Evolutionary conservation across 257 asterid species (phyloP).

Genomic region (Fraxinus anomala): DNA sequence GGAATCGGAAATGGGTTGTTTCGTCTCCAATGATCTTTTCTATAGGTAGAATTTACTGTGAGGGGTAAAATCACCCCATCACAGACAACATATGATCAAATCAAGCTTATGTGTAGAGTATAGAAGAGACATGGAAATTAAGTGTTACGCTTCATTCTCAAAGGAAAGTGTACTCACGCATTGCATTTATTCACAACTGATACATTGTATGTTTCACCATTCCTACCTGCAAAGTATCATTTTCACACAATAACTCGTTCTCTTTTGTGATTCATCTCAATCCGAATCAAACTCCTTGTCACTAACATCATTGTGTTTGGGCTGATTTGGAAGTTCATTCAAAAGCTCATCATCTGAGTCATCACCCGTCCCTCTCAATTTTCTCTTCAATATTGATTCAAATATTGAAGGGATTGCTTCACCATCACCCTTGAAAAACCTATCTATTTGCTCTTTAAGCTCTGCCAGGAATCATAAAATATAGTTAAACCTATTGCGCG

Average conservation of each 20-base stretch:
- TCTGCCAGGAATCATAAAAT: not conserved
- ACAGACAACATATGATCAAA: not conserved
- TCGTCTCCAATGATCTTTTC: not conserved
- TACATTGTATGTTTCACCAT: not conserved
- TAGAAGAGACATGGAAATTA: not conserved
- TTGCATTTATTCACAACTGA: not conserved
- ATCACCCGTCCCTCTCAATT: constrained; percentile 32
- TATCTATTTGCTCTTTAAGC: constrained; percentile 29
- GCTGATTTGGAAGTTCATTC: constrained; percentile 25
- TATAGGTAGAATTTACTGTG: too few species aligned
- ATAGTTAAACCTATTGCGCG: not conserved
- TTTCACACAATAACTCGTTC: not conserved
- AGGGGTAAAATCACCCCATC: not conserved
- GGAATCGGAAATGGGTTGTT: not conserved
- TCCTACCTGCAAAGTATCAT: not conserved
- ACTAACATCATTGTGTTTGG: constrained; percentile 2
- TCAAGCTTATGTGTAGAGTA: not conserved
- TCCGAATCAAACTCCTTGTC: constrained; percentile 15
- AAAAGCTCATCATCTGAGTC: constrained; percentile 33
- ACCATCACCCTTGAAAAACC: constrained; percentile 31
- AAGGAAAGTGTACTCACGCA: not conserved
- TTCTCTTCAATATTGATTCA: constrained; percentile 37
- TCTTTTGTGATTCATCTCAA: not conserved
- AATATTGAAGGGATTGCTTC: constrained; percentile 38
- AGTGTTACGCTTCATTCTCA: too few species aligned